These are phyloP conservation scores for Phytophthora syringae DNA, from an alignment of 352 stramenopile species.

Conservation along the genomic window DNA sequence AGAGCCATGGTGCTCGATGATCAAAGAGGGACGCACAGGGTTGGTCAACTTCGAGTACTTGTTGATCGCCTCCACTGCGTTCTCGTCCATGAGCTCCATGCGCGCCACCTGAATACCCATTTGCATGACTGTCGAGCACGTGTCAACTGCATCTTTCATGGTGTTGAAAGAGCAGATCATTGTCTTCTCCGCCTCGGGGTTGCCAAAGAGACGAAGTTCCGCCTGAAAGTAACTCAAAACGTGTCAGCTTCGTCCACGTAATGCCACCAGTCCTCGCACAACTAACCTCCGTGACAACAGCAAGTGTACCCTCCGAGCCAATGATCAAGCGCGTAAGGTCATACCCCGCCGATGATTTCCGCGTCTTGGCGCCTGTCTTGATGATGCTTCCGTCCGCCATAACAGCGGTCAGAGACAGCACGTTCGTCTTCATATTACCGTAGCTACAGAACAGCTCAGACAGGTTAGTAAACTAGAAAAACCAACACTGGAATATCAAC, in stretches of 20 bases:
- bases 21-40: slow-evolving; percentile 88
- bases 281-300: slow-evolving; percentile 94
- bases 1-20: slow-evolving; percentile 95
- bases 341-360: slow-evolving; percentile 97
- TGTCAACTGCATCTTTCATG: slow-evolving; percentile 88
- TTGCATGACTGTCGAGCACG: slow-evolving; percentile 86
- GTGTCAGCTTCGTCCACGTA: too few species aligned
- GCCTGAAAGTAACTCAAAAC: too few species aligned
- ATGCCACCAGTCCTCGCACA: too few species aligned
- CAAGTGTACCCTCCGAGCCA: slow-evolving; percentile 95
- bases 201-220: slow-evolving; percentile 94
- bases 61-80: slow-evolving; percentile 82
- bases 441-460: too few species aligned
- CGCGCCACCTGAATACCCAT: slow-evolving; percentile 89
- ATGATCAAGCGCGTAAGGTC: slow-evolving; percentile 96
- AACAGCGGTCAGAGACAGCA: slow-evolving; percentile 94
- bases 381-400: slow-evolving; percentile 90
- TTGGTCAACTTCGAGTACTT: slow-evolving; percentile 87
- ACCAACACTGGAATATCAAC: too few species aligned
- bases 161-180: slow-evolving; percentile 94
- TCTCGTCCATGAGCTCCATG: slow-evolving; percentile 90
- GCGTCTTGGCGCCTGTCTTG: slow-evolving; percentile 90
- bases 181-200: slow-evolving; percentile 92
- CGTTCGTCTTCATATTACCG: slow-evolving; percentile 97
- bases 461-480: too few species aligned